Percentiles rank a stretch among this genome's conserved stretches.
Conservation (phyloP, 2,329 filamentous ascomycete species). For the Aspergillus sp. region DNA sequence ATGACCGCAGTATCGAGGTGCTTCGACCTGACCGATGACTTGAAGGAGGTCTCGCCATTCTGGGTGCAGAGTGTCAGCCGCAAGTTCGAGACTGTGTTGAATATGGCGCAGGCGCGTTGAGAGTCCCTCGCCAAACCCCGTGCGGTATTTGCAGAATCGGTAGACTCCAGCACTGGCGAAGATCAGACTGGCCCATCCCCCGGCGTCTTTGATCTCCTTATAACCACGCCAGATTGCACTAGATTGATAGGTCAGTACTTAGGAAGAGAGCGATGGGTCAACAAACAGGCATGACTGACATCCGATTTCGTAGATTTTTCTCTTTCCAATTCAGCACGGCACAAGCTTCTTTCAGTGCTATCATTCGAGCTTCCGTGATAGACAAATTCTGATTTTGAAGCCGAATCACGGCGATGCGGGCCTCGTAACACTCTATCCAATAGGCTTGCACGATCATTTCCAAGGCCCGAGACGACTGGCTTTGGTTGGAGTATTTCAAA, state of each 20-base stretch:
- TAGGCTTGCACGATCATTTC: constrained; percentile 60
- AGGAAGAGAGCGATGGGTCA: neutral
- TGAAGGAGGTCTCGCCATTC: constrained; percentile 51
- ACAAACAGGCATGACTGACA: constrained; percentile 14
- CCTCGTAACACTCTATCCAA: constrained; percentile 57
- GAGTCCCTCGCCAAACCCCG: constrained; percentile 53
- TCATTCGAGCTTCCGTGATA: constrained; percentile 51
- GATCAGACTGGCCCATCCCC: constrained; percentile 56
- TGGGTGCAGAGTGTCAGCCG: constrained; percentile 55
- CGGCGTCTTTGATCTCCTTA: constrained; percentile 58
- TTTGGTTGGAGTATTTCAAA: constrained; percentile 39
- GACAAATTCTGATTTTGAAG: constrained; percentile 43
- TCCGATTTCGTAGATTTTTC: constrained; percentile 55
- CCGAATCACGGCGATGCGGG: constrained; percentile 47
- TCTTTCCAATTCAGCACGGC: constrained; percentile 56
- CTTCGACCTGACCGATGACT: constrained; percentile 20
- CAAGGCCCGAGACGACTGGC: constrained; percentile 55
- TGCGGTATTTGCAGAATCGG: constrained; percentile 60
- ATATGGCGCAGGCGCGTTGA: constrained; percentile 49
- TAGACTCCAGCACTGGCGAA: constrained; percentile 61
- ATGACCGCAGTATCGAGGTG: constrained; percentile 21
- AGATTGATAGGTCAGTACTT: neutral
- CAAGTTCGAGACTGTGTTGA: constrained; percentile 51
- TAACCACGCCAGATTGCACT: constrained; percentile 58
- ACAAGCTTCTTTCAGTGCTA: constrained; percentile 55